Percentiles rank a stretch among this genome's conserved stretches.
Evolutionary conservation across 2,329 filamentous ascomycete species (phyloP).

Genomic region (Lasiodiplodia sp.): DNA sequence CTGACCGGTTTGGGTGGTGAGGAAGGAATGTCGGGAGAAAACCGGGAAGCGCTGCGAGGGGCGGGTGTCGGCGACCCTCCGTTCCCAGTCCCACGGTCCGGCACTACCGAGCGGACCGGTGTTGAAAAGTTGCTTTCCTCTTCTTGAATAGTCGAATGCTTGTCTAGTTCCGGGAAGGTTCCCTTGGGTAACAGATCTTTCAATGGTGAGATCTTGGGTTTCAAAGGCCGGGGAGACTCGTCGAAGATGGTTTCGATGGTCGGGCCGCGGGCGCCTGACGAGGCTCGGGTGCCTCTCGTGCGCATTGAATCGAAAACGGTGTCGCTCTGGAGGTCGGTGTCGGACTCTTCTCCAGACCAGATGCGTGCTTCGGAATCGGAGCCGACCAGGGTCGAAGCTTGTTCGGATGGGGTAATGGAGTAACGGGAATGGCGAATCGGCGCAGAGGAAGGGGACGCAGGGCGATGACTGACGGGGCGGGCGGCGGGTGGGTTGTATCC

Average conservation of each 20-base stretch:
- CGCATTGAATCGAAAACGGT: conserved; percentile 79
- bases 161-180: conserved; percentile 49
- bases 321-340: conserved; percentile 80
- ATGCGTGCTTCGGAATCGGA: conserved; percentile 73
- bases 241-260: conserved; percentile 81
- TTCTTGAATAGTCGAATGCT: conserved; percentile 58
- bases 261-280: conserved; percentile 72
- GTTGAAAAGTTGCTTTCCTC: conserved; percentile 56
- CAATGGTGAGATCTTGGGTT: conserved; percentile 53
- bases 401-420: conserved; percentile 65
- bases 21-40: conserved; percentile 50
- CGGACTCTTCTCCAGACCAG: conserved; percentile 75
- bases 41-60: conserved; percentile 44
- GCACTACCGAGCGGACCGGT: conserved; percentile 50
- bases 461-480: conserved; percentile 24
- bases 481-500: conserved; percentile 11
- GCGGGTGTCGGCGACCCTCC: conserved; percentile 45
- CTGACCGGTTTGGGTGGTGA: conserved; percentile 54
- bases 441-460: conserved; percentile 36
- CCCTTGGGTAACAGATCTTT: conserved; percentile 58
- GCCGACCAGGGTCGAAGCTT: conserved; percentile 70
- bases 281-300: conserved; percentile 72
- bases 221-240: conserved; percentile 68
- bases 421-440: conserved; percentile 43
- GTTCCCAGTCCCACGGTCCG: conserved; percentile 45